Evolutionary conservation across 1,284 basidiomycete species (phyloP).

Genomic region (Tetrapyrgos nigripes): DNA sequence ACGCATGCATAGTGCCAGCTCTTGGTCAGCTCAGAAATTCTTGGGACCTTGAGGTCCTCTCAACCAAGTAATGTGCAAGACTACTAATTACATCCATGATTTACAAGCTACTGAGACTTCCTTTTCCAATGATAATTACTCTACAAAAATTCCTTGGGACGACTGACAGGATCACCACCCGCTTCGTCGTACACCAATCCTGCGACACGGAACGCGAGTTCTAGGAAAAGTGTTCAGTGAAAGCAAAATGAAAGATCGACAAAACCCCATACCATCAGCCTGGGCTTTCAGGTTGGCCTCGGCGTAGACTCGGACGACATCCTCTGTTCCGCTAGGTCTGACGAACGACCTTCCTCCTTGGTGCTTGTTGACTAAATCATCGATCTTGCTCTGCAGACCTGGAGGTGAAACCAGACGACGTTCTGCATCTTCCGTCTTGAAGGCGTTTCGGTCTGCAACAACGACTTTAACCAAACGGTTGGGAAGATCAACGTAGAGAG

Average conservation of each 20-base stretch:
- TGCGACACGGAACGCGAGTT: slow-evolving; percentile 84
- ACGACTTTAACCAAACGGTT: slow-evolving; percentile 97
- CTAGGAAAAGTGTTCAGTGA: slow-evolving; percentile 43
- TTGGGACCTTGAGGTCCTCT: too few relatives aligned
- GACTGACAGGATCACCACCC: slow-evolving; percentile 70
- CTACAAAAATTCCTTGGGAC: slow-evolving; percentile 74
- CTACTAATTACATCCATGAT: too few relatives aligned
- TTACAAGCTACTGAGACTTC: background rate
- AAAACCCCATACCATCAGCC: slow-evolving; percentile 75
- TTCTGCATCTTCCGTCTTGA: slow-evolving; percentile 95
- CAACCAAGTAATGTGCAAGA: too few relatives aligned
- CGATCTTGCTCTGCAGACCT: slow-evolving; percentile 87
- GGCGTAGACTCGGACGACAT: slow-evolving; percentile 97
- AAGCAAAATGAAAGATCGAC: slow-evolving; percentile 10
- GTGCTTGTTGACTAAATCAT: slow-evolving; percentile 83
- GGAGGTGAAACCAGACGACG: slow-evolving; percentile 82
- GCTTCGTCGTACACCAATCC: slow-evolving; percentile 84
- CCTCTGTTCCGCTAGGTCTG: slow-evolving; percentile 96
- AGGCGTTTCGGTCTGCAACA: slow-evolving; percentile 84
- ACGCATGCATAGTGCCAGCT: too few relatives aligned
- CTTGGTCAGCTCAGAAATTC: too few relatives aligned
- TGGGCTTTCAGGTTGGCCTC: slow-evolving; percentile 82
- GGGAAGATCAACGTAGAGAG: slow-evolving; percentile 92
- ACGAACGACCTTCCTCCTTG: slow-evolving; percentile 93
- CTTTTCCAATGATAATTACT: background rate